phyloP scores from a whole-genome alignment of 2,329 filamentous ascomycete species.

The Fusarium hainanense region DNA sequence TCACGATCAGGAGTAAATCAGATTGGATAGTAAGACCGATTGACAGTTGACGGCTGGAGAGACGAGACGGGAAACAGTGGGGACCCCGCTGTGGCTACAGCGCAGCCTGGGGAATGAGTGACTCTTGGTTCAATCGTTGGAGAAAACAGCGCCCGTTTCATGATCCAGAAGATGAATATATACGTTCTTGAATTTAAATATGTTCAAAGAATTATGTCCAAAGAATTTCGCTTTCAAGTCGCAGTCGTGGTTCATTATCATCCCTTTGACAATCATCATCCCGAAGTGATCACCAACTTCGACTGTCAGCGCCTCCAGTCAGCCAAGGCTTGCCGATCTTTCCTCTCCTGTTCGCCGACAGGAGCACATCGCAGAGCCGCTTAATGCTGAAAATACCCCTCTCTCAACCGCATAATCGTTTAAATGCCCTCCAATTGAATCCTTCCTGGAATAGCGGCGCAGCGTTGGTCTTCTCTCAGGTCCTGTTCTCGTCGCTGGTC shows the following conservation, averaged over 20 bases:
- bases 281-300: not conserved
- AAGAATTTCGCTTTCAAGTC: not conserved
- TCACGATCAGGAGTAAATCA: not conserved
- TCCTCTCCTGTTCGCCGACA: not conserved
- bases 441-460: not conserved
- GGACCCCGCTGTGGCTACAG: slow-evolving; percentile 14
- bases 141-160: not conserved
- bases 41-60: not conserved
- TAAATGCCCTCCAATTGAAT: not conserved
- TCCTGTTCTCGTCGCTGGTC: not conserved
- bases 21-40: not conserved
- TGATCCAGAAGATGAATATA: not conserved
- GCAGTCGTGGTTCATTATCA: not conserved
- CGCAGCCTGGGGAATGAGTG: not conserved
- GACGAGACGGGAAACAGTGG: slow-evolving; percentile 23
- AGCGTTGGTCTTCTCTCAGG: not conserved
- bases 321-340: not conserved
- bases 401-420: not conserved
- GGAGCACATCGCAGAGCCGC: not conserved
- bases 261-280: not conserved
- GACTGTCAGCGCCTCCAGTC: not conserved
- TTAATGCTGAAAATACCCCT: not conserved
- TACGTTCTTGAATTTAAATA: not conserved
- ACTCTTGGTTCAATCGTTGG: not conserved
- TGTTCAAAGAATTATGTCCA: not conserved